phyloP scores from a whole-genome alignment of 495 filamentous ascomycete species.

The Ramalina intermedia region DNA sequence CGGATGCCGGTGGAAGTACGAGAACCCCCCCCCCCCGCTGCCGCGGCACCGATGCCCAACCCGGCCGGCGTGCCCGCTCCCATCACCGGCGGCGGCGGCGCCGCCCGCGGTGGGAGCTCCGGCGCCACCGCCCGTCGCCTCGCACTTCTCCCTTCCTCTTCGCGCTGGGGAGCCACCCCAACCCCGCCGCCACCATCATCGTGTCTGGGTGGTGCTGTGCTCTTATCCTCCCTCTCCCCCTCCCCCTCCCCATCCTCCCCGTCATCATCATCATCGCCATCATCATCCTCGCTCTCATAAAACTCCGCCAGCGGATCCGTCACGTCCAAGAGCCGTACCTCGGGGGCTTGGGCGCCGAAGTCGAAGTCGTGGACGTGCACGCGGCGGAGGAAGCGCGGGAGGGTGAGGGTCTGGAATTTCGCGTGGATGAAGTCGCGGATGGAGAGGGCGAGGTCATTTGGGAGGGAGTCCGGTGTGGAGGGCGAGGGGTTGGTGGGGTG shows the following conservation, averaged over 20 bases:
- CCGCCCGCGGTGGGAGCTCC: too few species aligned
- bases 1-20: conserved; percentile 71
- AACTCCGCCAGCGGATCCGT: conserved; percentile 92
- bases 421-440: conserved; percentile 91
- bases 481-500: conserved; percentile 19
- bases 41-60: conserved; percentile 27
- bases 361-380: conserved; percentile 90
- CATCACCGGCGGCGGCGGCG: too few species aligned
- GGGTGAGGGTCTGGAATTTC: conserved; percentile 78
- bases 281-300: conserved; percentile 53
- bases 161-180: too few species aligned
- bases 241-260: too few species aligned
- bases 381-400: conserved; percentile 92
- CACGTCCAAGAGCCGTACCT: conserved; percentile 88
- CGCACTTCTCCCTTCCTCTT: too few species aligned
- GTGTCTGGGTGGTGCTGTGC: too few species aligned
- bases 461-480: conserved; percentile 76
- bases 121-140: too few species aligned
- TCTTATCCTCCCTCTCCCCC: too few species aligned
- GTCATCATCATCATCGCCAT: too few species aligned
- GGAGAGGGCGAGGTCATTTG: conserved; percentile 60
- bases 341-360: conserved; percentile 70
- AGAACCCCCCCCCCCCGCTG: conserved; percentile 66
- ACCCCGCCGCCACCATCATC: too few species aligned
- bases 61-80: too few species aligned